Evolutionary conservation across 2,329 filamentous ascomycete genomes (phyloP).

Genomic region (Ceratocystis huliohia): DNA sequence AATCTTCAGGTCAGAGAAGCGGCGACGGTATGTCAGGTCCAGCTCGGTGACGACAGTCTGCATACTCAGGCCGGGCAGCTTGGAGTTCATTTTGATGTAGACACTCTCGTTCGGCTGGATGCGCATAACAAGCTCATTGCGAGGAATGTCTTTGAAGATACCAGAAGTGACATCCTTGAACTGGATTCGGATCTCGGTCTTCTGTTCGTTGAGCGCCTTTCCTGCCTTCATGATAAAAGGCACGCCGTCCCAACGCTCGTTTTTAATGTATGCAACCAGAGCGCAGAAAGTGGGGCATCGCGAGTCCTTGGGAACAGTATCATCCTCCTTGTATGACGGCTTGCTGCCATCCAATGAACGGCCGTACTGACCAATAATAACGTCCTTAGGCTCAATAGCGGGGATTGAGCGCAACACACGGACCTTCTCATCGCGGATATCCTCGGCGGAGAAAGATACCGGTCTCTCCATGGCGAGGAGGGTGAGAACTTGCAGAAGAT

Average conservation of each 20-base stretch:
- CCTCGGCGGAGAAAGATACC: constrained; percentile 94
- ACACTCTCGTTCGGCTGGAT: constrained; percentile 99
- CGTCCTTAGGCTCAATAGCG: constrained; percentile 95
- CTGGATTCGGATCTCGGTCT: constrained; percentile 97
- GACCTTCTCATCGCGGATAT: constrained; percentile 97
- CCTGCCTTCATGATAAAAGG: constrained; percentile 99
- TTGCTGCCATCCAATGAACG: constrained; percentile 92
- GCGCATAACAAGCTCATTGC: constrained; percentile 97
- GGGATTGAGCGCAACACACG: constrained; percentile 88
- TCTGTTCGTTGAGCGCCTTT: constrained; percentile 97
- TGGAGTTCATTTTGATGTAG: constrained; percentile 99
- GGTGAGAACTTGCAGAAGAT: constrained; percentile 90
- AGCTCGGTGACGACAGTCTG: constrained; percentile 98
- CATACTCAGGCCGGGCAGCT: constrained; percentile 96
- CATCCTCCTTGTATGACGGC: constrained; percentile 96
- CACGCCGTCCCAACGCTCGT: constrained; percentile 97
- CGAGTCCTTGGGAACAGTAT: constrained; percentile 93
- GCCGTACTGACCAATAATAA: constrained; percentile 98
- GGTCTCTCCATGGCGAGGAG: constrained; percentile 96
- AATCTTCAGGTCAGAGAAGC: constrained; percentile 98
- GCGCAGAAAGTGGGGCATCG: constrained; percentile 97
- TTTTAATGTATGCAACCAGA: constrained; percentile 96
- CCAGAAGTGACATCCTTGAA: constrained; percentile 99
- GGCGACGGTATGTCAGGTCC: constrained; percentile 91
- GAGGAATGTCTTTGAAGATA: constrained; percentile 99